Percentiles rank a stretch among this genome's conserved stretches.
Evolutionary conservation across 176 grass and related monocot species (phyloP).

Genomic region (Neostapfia colusana): DNA sequence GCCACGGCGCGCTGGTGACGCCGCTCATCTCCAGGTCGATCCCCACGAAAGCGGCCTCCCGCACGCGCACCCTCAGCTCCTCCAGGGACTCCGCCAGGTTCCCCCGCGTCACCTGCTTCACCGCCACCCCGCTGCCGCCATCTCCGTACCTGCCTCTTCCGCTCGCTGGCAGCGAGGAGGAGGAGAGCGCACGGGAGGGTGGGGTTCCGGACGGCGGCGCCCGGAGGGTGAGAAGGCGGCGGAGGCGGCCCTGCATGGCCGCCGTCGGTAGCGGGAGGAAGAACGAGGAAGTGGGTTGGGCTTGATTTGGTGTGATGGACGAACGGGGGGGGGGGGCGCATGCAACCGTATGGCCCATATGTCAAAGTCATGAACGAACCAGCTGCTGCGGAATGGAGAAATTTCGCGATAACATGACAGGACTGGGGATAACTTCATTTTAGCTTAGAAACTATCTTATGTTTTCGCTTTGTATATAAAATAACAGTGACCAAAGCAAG

Average conservation of each 20-base stretch:
- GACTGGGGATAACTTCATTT: too few species aligned
- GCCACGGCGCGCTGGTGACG: constrained; percentile 73
- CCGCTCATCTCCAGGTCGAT: constrained; percentile 95
- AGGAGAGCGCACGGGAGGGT: constrained; percentile 38
- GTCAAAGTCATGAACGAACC: not conserved
- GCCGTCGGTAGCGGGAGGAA: constrained; percentile 19
- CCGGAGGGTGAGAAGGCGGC: constrained; percentile 29
- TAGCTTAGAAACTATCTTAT: too few species aligned
- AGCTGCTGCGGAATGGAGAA: not conserved
- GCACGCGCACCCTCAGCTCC: constrained; percentile 52
- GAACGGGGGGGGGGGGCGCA: not conserved
- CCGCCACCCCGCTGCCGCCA: constrained; percentile 48
- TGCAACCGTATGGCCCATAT: constrained; percentile 2
- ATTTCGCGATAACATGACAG: too few species aligned
- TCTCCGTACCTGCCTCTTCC: not conserved
- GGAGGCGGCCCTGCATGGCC: constrained; percentile 45
- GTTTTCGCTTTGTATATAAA: too few species aligned
- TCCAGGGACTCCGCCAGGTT: constrained; percentile 66
- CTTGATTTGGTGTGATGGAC: not conserved
- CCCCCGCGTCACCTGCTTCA: constrained; percentile 73
- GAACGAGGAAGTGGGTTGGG: constrained; percentile 21
- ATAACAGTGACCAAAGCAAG: not conserved
- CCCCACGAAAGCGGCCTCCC: constrained; percentile 73
- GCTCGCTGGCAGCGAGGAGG: constrained; percentile 10
- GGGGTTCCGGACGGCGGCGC: constrained; percentile 28